Evolutionary conservation across 169 alveolate species (phyloP), one percentile per base, ranked within the genome.

Genomic region (Cryptosporidium baileyi): DNA sequence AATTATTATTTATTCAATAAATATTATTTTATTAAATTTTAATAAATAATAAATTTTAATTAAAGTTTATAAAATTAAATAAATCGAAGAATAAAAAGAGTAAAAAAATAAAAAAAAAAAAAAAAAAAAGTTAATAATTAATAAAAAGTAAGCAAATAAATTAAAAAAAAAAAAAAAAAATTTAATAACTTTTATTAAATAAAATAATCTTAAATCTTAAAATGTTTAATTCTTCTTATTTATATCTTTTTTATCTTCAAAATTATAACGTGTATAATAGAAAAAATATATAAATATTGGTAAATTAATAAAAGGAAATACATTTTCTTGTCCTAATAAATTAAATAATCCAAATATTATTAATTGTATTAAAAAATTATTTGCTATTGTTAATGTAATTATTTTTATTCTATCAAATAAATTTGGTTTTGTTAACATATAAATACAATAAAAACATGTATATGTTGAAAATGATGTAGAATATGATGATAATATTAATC

Each of bases 391-490:
- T 15, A 54, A 32, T 2, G 36, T 7, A 19, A 38, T 51, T 4
- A 26, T 30, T 36, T 60, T 34, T 28, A 30, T 54, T 74, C 74
- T 54, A 38, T 74, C 67, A n/a, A 38, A 74, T 3, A 40, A 51
- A 74, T 54, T 74, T 1, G 85, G 57, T n/a, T 74, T 74, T 11
- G 85, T 19, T 15, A 52, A 40, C 85, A 74, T 74, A n/a, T 74
- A 74, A 41, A 45, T 54, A 28, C 85, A 51, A 57, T 51, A 38
- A 34, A 74, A 54, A 43, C 85, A 54, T 17, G 41, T 36, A 36
- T 38, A 57, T 51, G 67, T 40, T 6, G 85, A 74, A 19, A 74
- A 44, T 22, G 85, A 74, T 34, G 67, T 67, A 17, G 74, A 51
- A 36, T 74, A 74, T 38, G 85, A 74, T 7, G 67, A 74, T 9